phyloP scores from a whole-genome alignment of 2,329 filamentous ascomycete genomes.

The Diaporthe eres region DNA sequence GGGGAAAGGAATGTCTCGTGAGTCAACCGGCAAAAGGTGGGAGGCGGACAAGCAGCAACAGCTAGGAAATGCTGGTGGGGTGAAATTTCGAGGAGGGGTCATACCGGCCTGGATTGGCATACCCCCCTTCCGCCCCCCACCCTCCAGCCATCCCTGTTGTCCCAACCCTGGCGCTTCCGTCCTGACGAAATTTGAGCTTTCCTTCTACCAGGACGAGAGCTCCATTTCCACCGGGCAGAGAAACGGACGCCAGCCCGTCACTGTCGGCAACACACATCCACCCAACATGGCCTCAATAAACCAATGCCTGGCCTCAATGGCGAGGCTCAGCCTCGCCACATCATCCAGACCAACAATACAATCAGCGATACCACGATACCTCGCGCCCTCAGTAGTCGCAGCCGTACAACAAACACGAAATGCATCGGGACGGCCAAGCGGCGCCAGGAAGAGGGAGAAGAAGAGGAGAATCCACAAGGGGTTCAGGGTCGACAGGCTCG shows the following conservation, averaged over 20 bases:
- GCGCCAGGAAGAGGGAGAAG: slow-evolving; percentile 68
- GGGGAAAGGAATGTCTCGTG: slow-evolving; percentile 34
- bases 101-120: neutral
- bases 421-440: slow-evolving; percentile 54
- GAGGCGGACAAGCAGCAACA: neutral
- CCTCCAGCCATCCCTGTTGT: too few relatives aligned
- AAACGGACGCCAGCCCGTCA: slow-evolving; percentile 9
- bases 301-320: slow-evolving; percentile 69
- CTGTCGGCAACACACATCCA: neutral
- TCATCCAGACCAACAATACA: slow-evolving; percentile 57
- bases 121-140: slow-evolving; percentile 4
- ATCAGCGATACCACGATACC: slow-evolving; percentile 62
- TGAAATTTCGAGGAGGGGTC: slow-evolving; percentile 46
- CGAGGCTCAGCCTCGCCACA: slow-evolving; percentile 62
- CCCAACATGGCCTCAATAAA: slow-evolving; percentile 65
- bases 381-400: slow-evolving; percentile 61
- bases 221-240: neutral
- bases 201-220: neutral
- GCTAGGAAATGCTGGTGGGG: slow-evolving; percentile 39
- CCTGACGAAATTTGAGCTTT: slow-evolving; percentile 39
- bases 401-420: slow-evolving; percentile 58
- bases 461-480: slow-evolving; percentile 75
- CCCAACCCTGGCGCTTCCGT: slow-evolving; percentile 10
- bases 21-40: slow-evolving; percentile 40
- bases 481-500: slow-evolving; percentile 76